A percentile compares a stretch with the other conserved stretches of the same genome.
phyloP scores from a whole-genome alignment of 257 asterid species.

The Plantago elongata region DNA sequence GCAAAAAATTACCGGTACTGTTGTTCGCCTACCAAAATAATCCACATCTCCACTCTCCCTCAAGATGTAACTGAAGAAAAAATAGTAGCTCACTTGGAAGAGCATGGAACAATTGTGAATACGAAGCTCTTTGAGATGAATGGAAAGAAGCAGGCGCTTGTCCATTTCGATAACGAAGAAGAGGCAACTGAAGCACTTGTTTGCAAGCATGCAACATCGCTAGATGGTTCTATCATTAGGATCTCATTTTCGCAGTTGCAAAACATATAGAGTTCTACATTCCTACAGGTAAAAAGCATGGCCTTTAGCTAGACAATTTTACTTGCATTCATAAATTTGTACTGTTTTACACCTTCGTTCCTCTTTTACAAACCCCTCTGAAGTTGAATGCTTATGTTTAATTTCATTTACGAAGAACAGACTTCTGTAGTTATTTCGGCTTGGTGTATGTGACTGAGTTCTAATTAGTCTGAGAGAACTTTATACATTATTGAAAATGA shows the following conservation, averaged over 20 bases:
- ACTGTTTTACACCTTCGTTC: neutral
- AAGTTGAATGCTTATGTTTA: too few species aligned
- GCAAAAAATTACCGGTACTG: slow-evolving; percentile 92
- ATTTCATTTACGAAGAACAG: too few species aligned
- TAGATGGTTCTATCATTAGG: slow-evolving; percentile 74
- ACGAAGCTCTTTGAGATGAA: slow-evolving; percentile 88
- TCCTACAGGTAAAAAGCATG: slow-evolving; percentile 6
- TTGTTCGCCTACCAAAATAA: slow-evolving; percentile 96
- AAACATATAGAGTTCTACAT: slow-evolving; percentile 44
- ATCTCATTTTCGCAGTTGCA: slow-evolving; percentile 97
- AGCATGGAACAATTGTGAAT: slow-evolving; percentile 62
- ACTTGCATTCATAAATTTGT: slow-evolving; percentile 20
- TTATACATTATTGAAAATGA: too few species aligned
- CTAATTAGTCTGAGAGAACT: too few species aligned
- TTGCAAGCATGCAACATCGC: slow-evolving; percentile 94
- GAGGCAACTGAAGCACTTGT: slow-evolving; percentile 96
- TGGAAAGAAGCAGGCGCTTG: slow-evolving; percentile 92
- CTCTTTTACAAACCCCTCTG: neutral
- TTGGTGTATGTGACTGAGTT: too few species aligned
- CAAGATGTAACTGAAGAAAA: slow-evolving; percentile 79
- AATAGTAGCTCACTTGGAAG: slow-evolving; percentile 70
- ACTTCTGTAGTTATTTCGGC: too few species aligned
- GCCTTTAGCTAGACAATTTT: slow-evolving; percentile 23
- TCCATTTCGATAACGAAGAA: slow-evolving; percentile 85
- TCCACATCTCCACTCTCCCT: slow-evolving; percentile 89